These are phyloP conservation scores for Phialophora macrospora DNA, from an alignment of 2,329 filamentous ascomycete genomes.

Conservation along the genomic window DNA sequence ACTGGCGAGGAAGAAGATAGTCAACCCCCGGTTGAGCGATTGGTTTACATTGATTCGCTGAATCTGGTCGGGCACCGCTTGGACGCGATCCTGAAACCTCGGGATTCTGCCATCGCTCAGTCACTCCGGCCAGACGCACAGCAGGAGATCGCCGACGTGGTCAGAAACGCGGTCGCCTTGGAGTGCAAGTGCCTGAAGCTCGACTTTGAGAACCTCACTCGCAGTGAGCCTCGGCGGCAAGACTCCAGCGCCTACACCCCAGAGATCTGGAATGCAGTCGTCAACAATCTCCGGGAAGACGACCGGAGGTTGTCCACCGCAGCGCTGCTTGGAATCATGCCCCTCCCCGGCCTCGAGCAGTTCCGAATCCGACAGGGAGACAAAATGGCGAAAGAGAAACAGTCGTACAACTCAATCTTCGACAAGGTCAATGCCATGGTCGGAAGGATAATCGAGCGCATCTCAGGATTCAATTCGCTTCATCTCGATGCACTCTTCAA, in stretches of 20 bases:
- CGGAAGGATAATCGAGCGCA: constrained; percentile 73
- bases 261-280: constrained; percentile 77
- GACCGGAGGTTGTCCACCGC: constrained; percentile 74
- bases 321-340: constrained; percentile 71
- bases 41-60: constrained; percentile 56
- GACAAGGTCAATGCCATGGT: constrained; percentile 66
- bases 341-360: constrained; percentile 75
- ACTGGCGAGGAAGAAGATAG: constrained; percentile 51
- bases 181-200: constrained; percentile 72
- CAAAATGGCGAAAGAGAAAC: constrained; percentile 57
- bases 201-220: constrained; percentile 70
- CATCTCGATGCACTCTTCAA: constrained; percentile 73
- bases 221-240: constrained; percentile 66
- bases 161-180: constrained; percentile 69
- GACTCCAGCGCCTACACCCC: constrained; percentile 72
- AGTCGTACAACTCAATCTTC: constrained; percentile 79
- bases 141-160: constrained; percentile 65
- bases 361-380: constrained; percentile 59
- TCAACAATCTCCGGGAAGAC: constrained; percentile 68
- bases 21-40: constrained; percentile 52
- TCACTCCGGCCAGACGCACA: constrained; percentile 56
- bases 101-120: constrained; percentile 49
- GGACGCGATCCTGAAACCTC: constrained; percentile 62
- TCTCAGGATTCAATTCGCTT: constrained; percentile 74
- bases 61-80: constrained; percentile 54